Conservation (phyloP, 306 rosid genomes). For the Bauhinia variegata region DNA sequence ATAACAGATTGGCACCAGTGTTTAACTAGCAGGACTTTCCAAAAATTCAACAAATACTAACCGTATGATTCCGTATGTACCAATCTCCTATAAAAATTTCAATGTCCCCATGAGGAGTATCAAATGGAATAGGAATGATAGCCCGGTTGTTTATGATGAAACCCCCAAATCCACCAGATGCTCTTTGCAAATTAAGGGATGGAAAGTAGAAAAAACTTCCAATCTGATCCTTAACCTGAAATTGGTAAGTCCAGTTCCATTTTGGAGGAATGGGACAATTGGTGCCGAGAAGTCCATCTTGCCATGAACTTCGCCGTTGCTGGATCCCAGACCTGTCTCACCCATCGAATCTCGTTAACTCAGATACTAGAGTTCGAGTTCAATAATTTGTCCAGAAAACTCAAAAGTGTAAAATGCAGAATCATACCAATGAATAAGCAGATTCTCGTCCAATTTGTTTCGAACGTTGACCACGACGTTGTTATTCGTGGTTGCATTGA, state of each 20-base stretch:
- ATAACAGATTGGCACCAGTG: constrained; percentile 18
- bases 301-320: constrained; percentile 91
- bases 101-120: constrained; percentile 77
- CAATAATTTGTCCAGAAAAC: background rate
- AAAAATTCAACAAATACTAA: constrained; percentile 47
- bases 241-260: constrained; percentile 98
- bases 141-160: constrained; percentile 67
- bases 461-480: constrained; percentile 80
- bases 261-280: constrained; percentile 96
- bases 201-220: constrained; percentile 98
- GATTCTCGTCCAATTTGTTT: constrained; percentile 91
- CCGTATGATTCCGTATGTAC: constrained; percentile 90
- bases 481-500: constrained; percentile 88
- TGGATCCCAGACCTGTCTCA: constrained; percentile 87
- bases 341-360: background rate
- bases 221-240: constrained; percentile 95
- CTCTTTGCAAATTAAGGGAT: constrained; percentile 87
- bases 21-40: constrained; percentile 2
- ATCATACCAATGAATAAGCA: constrained; percentile 82
- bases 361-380: no score
- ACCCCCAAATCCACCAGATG: constrained; percentile 91
- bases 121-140: constrained; percentile 80
- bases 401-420: constrained; percentile 9
- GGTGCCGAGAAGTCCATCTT: constrained; percentile 93
- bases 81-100: constrained; percentile 81